These are phyloP conservation scores for Fraxinus sp. DNA, from an alignment of 305 asterid species.

Conservation along the genomic window DNA sequence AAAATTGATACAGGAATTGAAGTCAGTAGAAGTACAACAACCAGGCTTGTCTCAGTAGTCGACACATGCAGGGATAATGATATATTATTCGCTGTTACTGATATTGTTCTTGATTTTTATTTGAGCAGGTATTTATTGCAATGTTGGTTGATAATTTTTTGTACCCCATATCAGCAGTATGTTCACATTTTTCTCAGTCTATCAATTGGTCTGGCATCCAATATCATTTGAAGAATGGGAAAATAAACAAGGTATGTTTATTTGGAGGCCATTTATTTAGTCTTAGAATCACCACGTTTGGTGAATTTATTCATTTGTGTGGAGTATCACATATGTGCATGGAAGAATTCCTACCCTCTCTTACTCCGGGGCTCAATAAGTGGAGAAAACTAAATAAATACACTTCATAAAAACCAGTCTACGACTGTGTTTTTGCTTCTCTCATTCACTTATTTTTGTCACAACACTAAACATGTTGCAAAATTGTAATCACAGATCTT, in stretches of 20 bases:
- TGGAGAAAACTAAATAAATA: neutral
- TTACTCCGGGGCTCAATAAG: neutral
- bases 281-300: neutral
- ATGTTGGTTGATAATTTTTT: constrained; percentile 91
- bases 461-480: neutral
- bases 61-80: neutral
- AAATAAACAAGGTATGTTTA: constrained; percentile 64
- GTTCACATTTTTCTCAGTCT: constrained; percentile 88
- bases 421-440: neutral
- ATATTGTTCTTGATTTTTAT: constrained; percentile 27
- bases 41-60: neutral
- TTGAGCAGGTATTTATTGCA: constrained; percentile 84
- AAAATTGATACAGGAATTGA: neutral
- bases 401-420: neutral
- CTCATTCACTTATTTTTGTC: neutral
- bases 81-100: constrained; percentile 4
- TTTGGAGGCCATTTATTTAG: constrained; percentile 4
- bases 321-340: neutral
- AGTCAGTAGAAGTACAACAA: neutral
- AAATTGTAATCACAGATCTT: neutral
- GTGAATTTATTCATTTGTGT: neutral
- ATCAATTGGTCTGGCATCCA: constrained; percentile 98
- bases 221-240: constrained; percentile 87
- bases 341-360: neutral
- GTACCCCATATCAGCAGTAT: constrained; percentile 82